Evolutionary conservation across 352 stramenopile genomes (phyloP).

Genomic region (Pilasporangium apinafurcum): DNA sequence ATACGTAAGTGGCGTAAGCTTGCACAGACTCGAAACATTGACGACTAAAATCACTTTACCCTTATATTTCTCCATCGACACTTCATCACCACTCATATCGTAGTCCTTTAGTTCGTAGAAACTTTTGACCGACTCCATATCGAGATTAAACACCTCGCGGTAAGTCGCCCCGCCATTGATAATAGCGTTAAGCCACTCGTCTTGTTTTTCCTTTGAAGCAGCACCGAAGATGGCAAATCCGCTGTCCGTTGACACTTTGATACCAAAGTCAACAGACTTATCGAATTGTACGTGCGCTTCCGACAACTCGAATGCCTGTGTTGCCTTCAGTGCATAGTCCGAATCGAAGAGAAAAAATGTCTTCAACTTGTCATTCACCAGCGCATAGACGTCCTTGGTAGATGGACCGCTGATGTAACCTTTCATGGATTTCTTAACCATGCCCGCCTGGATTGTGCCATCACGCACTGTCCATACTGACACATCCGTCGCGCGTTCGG

Average conservation of each 20-base stretch:
- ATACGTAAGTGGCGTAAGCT: slow-evolving; percentile 42
- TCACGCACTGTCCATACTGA: too few species aligned
- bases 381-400: slow-evolving; percentile 24
- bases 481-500: not conserved
- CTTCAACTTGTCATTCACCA: slow-evolving; percentile 37
- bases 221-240: slow-evolving; percentile 26
- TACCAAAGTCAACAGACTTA: slow-evolving; percentile 24
- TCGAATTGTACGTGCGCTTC: slow-evolving; percentile 32
- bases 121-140: slow-evolving; percentile 25
- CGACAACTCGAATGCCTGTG: slow-evolving; percentile 15
- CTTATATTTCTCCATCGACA: slow-evolving; percentile 15
- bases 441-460: too few species aligned
- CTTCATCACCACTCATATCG: slow-evolving; percentile 32
- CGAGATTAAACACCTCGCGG: slow-evolving; percentile 26
- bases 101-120: slow-evolving; percentile 74
- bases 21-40: slow-evolving; percentile 24
- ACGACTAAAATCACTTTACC: slow-evolving; percentile 37
- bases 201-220: slow-evolving; percentile 26
- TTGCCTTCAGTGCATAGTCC: slow-evolving; percentile 8
- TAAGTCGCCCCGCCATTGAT: slow-evolving; percentile 38
- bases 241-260: slow-evolving; percentile 33
- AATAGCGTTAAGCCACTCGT: slow-evolving; percentile 40
- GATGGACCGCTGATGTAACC: too few species aligned
- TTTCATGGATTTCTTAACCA: slow-evolving; percentile 9
- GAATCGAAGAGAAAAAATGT: slow-evolving; percentile 39